Evolutionary conservation across 371 early-diverging fungal species (phyloP).

Genomic region (Actinomortierella ambigua): DNA sequence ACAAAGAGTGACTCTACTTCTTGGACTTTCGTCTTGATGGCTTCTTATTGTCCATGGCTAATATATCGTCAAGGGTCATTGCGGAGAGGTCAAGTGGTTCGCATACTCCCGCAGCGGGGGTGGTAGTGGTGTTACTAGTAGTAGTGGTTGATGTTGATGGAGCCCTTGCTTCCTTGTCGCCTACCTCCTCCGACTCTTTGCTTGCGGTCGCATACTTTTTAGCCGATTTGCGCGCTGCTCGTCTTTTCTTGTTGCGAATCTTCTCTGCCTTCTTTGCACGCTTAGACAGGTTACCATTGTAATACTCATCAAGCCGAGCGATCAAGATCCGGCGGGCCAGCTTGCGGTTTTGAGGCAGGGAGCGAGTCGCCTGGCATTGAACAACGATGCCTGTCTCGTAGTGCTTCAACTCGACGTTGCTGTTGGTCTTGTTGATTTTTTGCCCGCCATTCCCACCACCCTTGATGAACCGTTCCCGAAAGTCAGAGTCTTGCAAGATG

Average conservation of each 20-base stretch:
- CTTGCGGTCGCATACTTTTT: constrained; percentile 47
- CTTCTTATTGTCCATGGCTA: constrained; percentile 29
- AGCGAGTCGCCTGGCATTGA: constrained; percentile 83
- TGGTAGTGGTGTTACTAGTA: too few relatives aligned
- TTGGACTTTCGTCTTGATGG: constrained; percentile 25
- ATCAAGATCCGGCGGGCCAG: constrained; percentile 73
- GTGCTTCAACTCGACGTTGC: constrained; percentile 85
- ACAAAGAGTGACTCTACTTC: too few relatives aligned
- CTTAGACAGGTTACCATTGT: constrained; percentile 73
- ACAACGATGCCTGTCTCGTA: constrained; percentile 82
- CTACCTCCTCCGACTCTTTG: background rate
- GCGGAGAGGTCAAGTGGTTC: constrained; percentile 4
- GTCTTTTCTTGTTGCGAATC: constrained; percentile 61
- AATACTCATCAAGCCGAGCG: constrained; percentile 69
- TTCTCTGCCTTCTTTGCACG: constrained; percentile 68
- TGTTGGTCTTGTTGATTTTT: constrained; percentile 89
- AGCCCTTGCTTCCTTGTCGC: background rate
- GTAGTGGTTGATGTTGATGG: background rate
- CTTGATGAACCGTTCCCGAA: constrained; percentile 86
- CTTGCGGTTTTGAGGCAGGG: constrained; percentile 75
- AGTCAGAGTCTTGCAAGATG: constrained; percentile 72
- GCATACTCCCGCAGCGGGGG: background rate
- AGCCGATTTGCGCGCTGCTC: constrained; percentile 57
- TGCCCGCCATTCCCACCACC: constrained; percentile 95
- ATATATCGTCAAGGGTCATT: constrained; percentile 21